Conservation (phyloP, 2,329 filamentous ascomycete species). For the Grosmannia serpens region DNA sequence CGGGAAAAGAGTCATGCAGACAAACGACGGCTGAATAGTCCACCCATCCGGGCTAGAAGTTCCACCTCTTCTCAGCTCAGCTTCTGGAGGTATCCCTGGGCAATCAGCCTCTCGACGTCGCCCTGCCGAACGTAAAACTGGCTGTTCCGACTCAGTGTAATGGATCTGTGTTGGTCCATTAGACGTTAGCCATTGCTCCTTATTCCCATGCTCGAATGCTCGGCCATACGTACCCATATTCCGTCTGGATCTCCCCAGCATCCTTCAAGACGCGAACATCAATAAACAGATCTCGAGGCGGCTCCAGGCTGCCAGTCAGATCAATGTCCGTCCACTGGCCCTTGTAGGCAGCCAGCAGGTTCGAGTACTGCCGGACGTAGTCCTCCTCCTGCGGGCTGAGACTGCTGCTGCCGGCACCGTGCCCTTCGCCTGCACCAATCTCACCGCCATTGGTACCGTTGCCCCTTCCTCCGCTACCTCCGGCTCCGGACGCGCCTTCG, state of each 20-base stretch:
- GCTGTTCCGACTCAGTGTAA: constrained; percentile 94
- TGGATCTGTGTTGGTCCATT: constrained; percentile 48
- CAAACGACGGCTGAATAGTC: neutral
- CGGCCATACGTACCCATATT: constrained; percentile 66
- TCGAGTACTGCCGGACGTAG: constrained; percentile 83
- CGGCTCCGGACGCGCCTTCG: constrained; percentile 22
- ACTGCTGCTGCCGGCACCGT: constrained; percentile 46
- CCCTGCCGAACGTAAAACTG: constrained; percentile 95
- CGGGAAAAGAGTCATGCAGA: neutral
- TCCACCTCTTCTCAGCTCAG: constrained; percentile 49
- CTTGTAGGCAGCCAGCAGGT: constrained; percentile 90
- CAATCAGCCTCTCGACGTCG: constrained; percentile 87
- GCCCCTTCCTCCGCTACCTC: constrained; percentile 20
- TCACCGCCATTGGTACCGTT: constrained; percentile 14
- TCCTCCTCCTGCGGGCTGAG: constrained; percentile 94
- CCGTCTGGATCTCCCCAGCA: constrained; percentile 95
- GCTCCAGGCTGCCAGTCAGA: constrained; percentile 83
- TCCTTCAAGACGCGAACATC: constrained; percentile 94
- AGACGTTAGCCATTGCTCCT: neutral
- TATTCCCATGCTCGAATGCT: neutral
- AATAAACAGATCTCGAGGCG: constrained; percentile 91
- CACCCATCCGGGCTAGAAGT: neutral
- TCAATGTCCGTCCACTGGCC: constrained; percentile 98
- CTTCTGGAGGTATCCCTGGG: constrained; percentile 89
- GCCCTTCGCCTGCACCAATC: neutral